Base-by-base conservation (phyloP, 1,139 yeast genomes). In the Blastobotrys illinoisensis region DNA sequence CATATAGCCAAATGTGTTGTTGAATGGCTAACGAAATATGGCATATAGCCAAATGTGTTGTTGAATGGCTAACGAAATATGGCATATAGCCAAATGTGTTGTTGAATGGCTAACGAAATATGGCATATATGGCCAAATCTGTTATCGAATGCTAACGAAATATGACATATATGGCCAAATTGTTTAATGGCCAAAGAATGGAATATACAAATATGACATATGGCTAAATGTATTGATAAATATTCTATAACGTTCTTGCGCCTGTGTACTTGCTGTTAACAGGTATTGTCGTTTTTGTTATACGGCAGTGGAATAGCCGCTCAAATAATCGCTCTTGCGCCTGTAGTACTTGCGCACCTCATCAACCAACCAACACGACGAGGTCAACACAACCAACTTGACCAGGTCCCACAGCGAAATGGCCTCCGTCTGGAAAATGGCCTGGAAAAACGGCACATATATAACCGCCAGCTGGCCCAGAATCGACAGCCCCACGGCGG, bases 401-500 rank as follows among this genome's bases (percentile, higher is more conserved):
- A 82, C 50, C 64, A 91, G 72, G 68, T 93, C 99, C 18, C 77
- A 71, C 7, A 89, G 67, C 49, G 79, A 75, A 56, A 93, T 76
- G 0, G 97, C 90, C 71, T 93, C 98, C 3, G 99, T 93, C 71
- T 93, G 97, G 79, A 93, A 93, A 56, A 93, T 81, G 9, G 81
- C 69, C 72, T 93, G 98, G 77, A 93, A 86, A 66, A 91, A 89
- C 56, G 97, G 97, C 49, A 91, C 79, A 68, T 93, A 93, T 55
- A 93, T 85, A 26, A 97, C 98, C 68, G 95, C 87, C 59, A 91
- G 71, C 71, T 93, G 98, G n/a, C 98, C 98, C 48, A 88, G 56
- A 47, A 93, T 71, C 0, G 97, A 89, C 1, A 95, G 88, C n/a
- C 86, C 80, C 16, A 91, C 97, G 0, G 99, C 97, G 62, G 85